Base-by-base conservation (phyloP, 495 filamentous ascomycete genomes). In the Jackrogersella multiformis region DNA sequence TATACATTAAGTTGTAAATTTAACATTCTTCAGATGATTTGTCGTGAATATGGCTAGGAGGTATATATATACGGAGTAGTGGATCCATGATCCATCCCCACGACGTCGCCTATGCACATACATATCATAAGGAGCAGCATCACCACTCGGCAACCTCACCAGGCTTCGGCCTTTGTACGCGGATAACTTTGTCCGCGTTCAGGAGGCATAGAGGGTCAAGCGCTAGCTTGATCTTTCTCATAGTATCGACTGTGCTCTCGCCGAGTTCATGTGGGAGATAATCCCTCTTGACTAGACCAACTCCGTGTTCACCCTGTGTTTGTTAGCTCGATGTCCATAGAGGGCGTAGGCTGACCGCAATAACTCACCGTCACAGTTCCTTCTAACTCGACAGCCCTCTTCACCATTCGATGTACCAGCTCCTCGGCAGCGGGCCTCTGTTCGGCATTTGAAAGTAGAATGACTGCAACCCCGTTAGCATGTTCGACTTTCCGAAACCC, bases 331-430 rank as follows among this genome's bases (percentile, higher is more conserved):
- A 21, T 16, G 7, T 55, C 41, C 16, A 20, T 15, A n/a, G 2
- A 21, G 12, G 16, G 5, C 26, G 28, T 13, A 23, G 2, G 5
- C 36, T 6, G 16, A 7, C 21, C 4, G 56, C 18, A 7, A 10
- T 26, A n/a, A 71, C 78, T 59, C 59, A 82, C 81, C 8, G 92
- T 93, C 3, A 92, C 89, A 1, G 91, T 94, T 6, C 91, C 91
- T 71, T 94, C 91, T 80, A 93, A 86, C 78, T 91, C 89, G 18
- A 94, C 85, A 4, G 91, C 91, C 48, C 90, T 80, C 82, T 92
- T 92, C 32, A 94, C 90, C 92, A 94, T 94, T 21, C 89, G 81
- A 68, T 92, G 89, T 18, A 94, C 90, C 6, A 92, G 74, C n/a
- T 81, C 84, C 72, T 92, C 89, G 2, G 87, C 89, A 30, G 82